Evolutionary conservation across 1,284 basidiomycete genomes (phyloP).

Genomic region (Tylopilus orsonianus): DNA sequence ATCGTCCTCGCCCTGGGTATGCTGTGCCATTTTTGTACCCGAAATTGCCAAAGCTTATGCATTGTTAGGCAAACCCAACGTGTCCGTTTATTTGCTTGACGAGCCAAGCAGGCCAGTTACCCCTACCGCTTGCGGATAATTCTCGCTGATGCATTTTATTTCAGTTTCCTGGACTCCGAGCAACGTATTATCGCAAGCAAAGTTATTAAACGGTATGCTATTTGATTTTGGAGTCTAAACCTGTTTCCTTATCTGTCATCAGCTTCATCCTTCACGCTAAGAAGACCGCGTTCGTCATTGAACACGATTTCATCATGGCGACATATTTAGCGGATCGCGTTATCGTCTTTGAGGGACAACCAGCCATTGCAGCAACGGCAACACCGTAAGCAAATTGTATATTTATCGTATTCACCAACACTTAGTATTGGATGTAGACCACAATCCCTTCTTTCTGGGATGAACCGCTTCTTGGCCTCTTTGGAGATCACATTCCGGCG

Average conservation of each 20-base stretch:
- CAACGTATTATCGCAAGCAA: conserved; percentile 97
- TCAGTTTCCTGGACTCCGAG: conserved; percentile 92
- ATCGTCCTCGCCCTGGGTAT: conserved; percentile 84
- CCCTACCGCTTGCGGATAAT: background rate
- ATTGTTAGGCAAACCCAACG: conserved; percentile 70
- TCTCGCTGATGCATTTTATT: conserved; percentile 14
- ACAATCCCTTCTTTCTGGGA: conserved; percentile 80
- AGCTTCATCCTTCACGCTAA: conserved; percentile 92
- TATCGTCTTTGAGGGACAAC: conserved; percentile 90
- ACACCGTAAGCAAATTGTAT: conserved; percentile 61
- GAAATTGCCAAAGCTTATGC: conserved; percentile 1
- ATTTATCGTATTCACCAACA: background rate
- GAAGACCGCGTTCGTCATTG: conserved; percentile 96
- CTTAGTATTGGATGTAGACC: conserved; percentile 48
- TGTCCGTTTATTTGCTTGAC: conserved; percentile 85
- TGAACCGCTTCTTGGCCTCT: conserved; percentile 91
- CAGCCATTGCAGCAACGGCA: conserved; percentile 80
- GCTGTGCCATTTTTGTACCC: conserved; percentile 13
- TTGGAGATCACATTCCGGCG: conserved; percentile 95
- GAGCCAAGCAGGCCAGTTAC: conserved; percentile 65
- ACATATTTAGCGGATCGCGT: conserved; percentile 97
- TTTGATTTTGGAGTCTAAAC: background rate
- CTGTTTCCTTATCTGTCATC: conserved; percentile 4
- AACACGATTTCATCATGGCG: conserved; percentile 98
- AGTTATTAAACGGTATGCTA: conserved; percentile 85